Base-by-base conservation (phyloP, 2,329 filamentous ascomycete genomes). In the Neonectria faginata region DNA sequence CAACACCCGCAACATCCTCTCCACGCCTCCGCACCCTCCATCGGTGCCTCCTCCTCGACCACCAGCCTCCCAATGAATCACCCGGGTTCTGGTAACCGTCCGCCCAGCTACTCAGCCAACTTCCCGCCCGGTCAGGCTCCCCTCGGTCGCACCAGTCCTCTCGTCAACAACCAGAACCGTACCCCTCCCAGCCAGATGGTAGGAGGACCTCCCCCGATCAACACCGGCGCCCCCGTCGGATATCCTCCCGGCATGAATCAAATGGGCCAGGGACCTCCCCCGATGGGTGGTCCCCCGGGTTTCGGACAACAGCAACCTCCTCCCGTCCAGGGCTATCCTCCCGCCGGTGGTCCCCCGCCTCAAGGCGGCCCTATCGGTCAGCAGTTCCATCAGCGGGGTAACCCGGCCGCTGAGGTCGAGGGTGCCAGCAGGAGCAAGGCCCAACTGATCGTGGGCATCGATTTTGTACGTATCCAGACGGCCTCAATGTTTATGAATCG, bases 371-470 rank as follows among this genome's bases (percentile, higher is more conserved):
- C 80, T 45, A 76, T 80, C 57, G 81, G 79, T 39, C 81, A 80
- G 67, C 81, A 82, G 67, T 74, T 79, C 78, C 78, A 79, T 74
- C 73, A 81, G 67, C 78, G 80, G 72, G 81, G 82, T 42, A 63
- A 63, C 73, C 82, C 83, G 16, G 86, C 87, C 48, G 85, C 86
- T 62, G 95, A 98, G 80, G 92, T 97, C 39, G 93, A 97, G 74
- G 94, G 92, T 64, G 92, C 90, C 73, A 93, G 91, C 75, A 89
- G 93, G 78, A 97, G 91, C 83, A 97, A 97, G 85, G 92, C 96
- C 57, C 96, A 98, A 84, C 85, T 99, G 75, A 99, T 99, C 79
- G 96, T 99, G 60, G 96, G 96, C 71, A 98, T 99, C 78, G 96
- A 99, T 82, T 99, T 99, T 85, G 96, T 97, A 84, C 83, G 90